These are phyloP conservation scores for Suhomyces terraborum DNA, from an alignment of 1,139 yeast genomes.

Conservation along the genomic window DNA sequence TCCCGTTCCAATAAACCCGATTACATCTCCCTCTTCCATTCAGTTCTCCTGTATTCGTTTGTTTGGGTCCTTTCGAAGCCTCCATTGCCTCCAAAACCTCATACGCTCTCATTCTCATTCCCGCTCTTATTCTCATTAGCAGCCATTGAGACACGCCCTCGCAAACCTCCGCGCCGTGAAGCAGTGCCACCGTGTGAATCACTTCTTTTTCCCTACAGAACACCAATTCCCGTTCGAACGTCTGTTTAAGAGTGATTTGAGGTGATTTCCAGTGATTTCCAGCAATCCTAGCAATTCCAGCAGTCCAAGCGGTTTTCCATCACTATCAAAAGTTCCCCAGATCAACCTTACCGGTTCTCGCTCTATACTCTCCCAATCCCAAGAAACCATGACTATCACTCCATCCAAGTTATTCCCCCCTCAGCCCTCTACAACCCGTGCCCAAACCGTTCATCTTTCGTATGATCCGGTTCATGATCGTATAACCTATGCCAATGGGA, in stretches of 20 bases:
- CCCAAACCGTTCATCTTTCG: slow-evolving; percentile 68
- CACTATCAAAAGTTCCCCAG: no score
- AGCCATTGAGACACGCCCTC: slow-evolving; percentile 2
- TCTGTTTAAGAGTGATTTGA: no score
- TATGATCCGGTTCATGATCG: slow-evolving; percentile 69
- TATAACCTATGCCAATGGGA: slow-evolving; percentile 80
- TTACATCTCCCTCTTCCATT: not conserved
- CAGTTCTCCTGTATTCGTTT: not conserved
- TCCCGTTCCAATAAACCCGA: no score
- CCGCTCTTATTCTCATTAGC: not conserved
- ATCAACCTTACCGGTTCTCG: not conserved
- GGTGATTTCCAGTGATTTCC: no score
- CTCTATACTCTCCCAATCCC: not conserved
- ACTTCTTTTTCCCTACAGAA: not conserved
- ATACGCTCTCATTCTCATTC: not conserved
- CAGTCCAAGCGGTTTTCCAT: no score
- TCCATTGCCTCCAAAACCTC: not conserved
- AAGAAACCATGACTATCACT: slow-evolving; percentile 31
- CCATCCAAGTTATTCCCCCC: slow-evolving; percentile 58
- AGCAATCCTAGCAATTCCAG: no score
- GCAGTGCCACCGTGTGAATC: not conserved
- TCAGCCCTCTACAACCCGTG: slow-evolving; percentile 75
- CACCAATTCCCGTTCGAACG: no score
- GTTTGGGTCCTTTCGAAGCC: not conserved
- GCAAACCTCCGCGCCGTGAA: slow-evolving; percentile 1